Evolutionary conservation across 179 eudicot genomes (phyloP).

Genomic region (Spergularia azorica): DNA sequence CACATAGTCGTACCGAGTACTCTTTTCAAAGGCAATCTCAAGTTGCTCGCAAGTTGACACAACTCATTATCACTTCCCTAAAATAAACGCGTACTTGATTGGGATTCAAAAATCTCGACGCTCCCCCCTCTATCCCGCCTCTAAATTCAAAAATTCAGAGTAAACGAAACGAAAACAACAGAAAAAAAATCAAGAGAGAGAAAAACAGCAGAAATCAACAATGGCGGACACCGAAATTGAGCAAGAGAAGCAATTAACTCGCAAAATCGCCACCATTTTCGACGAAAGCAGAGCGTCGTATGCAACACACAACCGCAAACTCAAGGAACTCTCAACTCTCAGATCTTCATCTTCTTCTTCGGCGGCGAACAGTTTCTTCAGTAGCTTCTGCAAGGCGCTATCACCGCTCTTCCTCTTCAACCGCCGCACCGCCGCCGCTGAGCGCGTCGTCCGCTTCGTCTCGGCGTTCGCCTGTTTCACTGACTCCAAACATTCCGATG

Average conservation of each 20-base stretch:
- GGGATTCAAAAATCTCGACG: too few species aligned
- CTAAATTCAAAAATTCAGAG: too few species aligned
- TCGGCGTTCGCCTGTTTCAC: slow-evolving; percentile 50
- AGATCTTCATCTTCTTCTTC: slow-evolving; percentile 17
- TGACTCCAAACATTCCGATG: slow-evolving; percentile 23
- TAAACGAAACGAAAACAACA: too few species aligned
- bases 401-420: slow-evolving; percentile 60
- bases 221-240: slow-evolving; percentile 45
- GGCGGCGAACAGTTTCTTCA: slow-evolving; percentile 33
- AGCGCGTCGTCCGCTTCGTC: slow-evolving; percentile 68
- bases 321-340: slow-evolving; percentile 73
- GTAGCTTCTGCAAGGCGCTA: slow-evolving; percentile 63
- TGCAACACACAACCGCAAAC: slow-evolving; percentile 85
- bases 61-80: too few species aligned
- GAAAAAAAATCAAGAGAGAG: neutral
- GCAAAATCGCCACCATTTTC: slow-evolving; percentile 48
- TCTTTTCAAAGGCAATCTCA: too few species aligned
- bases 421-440: slow-evolving; percentile 66
- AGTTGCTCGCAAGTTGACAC: too few species aligned
- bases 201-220: too few species aligned
- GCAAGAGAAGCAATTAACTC: slow-evolving; percentile 19
- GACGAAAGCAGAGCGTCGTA: slow-evolving; percentile 61
- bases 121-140: too few species aligned
- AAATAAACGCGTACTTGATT: too few species aligned
- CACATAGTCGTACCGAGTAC: too few species aligned